Conservation (phyloP, 164 flowering plant genomes). For the Aristolochia contorta region DNA sequence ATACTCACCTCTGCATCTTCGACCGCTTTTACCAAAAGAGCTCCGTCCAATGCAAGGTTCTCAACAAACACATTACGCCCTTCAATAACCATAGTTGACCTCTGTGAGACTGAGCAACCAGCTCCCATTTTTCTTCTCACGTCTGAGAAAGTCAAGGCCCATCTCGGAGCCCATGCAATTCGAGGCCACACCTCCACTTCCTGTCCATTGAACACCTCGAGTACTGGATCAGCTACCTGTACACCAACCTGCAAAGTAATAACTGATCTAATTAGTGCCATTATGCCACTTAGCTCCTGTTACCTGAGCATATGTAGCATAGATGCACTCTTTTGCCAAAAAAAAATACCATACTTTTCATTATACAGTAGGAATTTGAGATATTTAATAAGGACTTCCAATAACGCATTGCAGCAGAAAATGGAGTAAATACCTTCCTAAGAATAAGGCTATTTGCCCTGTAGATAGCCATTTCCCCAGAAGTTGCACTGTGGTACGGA, state of each 20-base stretch:
- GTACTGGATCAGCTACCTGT: slow-evolving; percentile 56
- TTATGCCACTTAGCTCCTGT: not conserved
- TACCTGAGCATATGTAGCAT: too few relatives aligned
- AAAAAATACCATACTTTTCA: too few relatives aligned
- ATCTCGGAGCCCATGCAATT: slow-evolving; percentile 74
- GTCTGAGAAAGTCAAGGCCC: slow-evolving; percentile 72
- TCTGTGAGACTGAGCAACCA: slow-evolving; percentile 59
- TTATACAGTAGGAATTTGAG: too few relatives aligned
- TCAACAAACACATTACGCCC: slow-evolving; percentile 48
- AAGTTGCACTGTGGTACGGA: slow-evolving; percentile 97
- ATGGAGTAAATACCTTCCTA: slow-evolving; percentile 41
- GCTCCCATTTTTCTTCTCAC: slow-evolving; percentile 59
- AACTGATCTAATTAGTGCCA: not conserved
- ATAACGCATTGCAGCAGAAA: not conserved
- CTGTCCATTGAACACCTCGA: slow-evolving; percentile 72
- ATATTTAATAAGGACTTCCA: too few relatives aligned
- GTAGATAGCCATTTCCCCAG: slow-evolving; percentile 92
- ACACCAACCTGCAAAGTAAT: slow-evolving; percentile 28
- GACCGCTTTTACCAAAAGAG: slow-evolving; percentile 51
- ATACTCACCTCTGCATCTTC: slow-evolving; percentile 66
- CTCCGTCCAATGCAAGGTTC: slow-evolving; percentile 75
- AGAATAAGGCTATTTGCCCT: slow-evolving; percentile 80
- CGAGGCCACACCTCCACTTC: slow-evolving; percentile 98
- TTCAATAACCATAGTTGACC: slow-evolving; percentile 60
- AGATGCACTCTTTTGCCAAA: too few relatives aligned